These are phyloP conservation scores for Beauveria sp. DNA, from an alignment of 2,329 filamentous ascomycete genomes.

Conservation along the genomic window DNA sequence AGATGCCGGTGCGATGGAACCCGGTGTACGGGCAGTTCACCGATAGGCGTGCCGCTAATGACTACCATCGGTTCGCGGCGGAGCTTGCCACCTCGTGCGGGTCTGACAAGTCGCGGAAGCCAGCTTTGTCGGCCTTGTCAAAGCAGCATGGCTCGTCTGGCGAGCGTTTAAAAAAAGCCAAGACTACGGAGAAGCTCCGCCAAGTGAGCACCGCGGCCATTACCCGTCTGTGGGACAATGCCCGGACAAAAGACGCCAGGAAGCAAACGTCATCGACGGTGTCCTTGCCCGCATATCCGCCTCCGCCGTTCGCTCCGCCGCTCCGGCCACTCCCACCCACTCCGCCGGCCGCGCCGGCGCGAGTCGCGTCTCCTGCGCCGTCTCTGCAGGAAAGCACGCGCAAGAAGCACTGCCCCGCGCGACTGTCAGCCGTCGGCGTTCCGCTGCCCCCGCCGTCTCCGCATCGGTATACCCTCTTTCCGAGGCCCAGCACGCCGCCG, in stretches of 20 bases:
- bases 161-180: neutral
- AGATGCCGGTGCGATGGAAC: conserved; percentile 13
- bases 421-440: neutral
- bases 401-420: neutral
- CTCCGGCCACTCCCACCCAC: conserved; percentile 15
- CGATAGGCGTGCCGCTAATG: conserved; percentile 24
- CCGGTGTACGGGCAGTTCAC: conserved; percentile 21
- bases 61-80: conserved; percentile 28
- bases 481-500: neutral
- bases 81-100: conserved; percentile 19
- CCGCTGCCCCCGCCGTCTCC: neutral
- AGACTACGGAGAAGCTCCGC: neutral
- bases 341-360: conserved; percentile 19
- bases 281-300: neutral
- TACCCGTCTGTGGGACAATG: conserved; percentile 2
- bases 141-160: neutral
- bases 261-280: neutral
- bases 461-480: neutral
- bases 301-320: conserved; percentile 10
- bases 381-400: neutral
- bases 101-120: neutral
- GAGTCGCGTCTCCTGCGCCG: conserved; percentile 14
- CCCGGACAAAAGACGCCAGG: neutral
- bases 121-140: neutral
- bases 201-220: conserved; percentile 1